Evolutionary conservation across 495 filamentous ascomycete genomes (phyloP).

Genomic region (Acidomyces sp.): DNA sequence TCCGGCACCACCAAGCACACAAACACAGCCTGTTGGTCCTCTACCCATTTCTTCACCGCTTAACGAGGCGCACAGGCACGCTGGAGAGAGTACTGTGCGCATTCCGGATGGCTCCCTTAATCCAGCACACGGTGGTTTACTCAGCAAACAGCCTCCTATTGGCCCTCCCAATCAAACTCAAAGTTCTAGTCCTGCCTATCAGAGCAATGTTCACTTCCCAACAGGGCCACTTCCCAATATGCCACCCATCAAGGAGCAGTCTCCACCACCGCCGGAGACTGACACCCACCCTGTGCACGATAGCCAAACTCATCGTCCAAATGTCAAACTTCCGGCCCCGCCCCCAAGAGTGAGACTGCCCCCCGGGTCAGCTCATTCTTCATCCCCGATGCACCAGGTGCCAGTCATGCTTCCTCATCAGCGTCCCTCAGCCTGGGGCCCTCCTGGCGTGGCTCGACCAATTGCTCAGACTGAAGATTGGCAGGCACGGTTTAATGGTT

Average conservation of each 20-base stretch:
- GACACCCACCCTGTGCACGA: slow-evolving; percentile 24
- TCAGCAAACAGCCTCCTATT: slow-evolving; percentile 10
- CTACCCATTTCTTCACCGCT: slow-evolving; percentile 9
- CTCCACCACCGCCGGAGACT: slow-evolving; percentile 28
- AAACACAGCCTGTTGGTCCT: slow-evolving; percentile 17
- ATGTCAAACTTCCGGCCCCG: slow-evolving; percentile 28
- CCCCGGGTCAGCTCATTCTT: slow-evolving; percentile 15
- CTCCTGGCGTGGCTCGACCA: slow-evolving; percentile 12
- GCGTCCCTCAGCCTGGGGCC: slow-evolving; percentile 1
- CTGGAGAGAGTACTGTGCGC: slow-evolving; percentile 15
- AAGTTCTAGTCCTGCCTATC: slow-evolving; percentile 1
- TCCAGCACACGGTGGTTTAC: slow-evolving; percentile 12
- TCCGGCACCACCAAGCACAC: slow-evolving; percentile 14
- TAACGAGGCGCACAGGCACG: background rate
- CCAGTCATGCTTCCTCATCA: slow-evolving; percentile 6
- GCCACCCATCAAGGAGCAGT: slow-evolving; percentile 1
- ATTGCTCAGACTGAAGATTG: slow-evolving; percentile 15
- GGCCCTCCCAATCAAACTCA: slow-evolving; percentile 1
- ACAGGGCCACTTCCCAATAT: slow-evolving; percentile 3
- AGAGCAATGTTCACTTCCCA: slow-evolving; percentile 10
- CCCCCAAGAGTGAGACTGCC: slow-evolving; percentile 27
- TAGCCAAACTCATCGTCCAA: slow-evolving; percentile 20
- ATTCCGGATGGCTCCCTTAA: slow-evolving; percentile 17
- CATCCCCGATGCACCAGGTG: slow-evolving; percentile 3
- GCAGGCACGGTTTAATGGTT: slow-evolving; percentile 21